Percentiles rank a stretch among this genome's conserved stretches.
phyloP scores from a whole-genome alignment of 176 grass and related monocot genomes.

The Elaeis guineensis region DNA sequence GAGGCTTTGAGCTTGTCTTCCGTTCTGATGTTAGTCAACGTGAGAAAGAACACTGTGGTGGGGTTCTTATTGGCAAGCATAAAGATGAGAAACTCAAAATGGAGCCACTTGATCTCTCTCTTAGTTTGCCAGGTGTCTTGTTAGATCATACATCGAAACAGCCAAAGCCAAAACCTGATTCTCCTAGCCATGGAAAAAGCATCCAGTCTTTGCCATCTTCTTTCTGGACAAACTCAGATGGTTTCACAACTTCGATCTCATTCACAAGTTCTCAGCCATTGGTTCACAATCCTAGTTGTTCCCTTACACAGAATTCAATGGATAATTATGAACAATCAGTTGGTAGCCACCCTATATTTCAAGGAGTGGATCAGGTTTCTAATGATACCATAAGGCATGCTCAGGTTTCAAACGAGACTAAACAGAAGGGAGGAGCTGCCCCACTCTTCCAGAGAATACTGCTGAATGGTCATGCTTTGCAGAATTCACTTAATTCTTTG shows the following conservation, averaged over 20 bases:
- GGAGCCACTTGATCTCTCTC: constrained; percentile 75
- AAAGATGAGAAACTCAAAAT: constrained; percentile 37
- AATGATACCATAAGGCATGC: constrained; percentile 39
- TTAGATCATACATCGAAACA: constrained; percentile 33
- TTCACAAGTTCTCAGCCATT: constrained; percentile 42
- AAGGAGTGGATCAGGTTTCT: constrained; percentile 38
- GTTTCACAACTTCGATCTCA: constrained; percentile 48
- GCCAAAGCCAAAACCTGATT: constrained; percentile 26
- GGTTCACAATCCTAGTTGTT: constrained; percentile 69
- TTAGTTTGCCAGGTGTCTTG: constrained; percentile 61
- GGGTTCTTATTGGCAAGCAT: constrained; percentile 20
- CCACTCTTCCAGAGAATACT: constrained; percentile 37
- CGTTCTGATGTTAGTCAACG: constrained; percentile 21
- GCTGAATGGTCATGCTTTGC: constrained; percentile 42
- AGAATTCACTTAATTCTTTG: constrained; percentile 32
- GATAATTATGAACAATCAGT: constrained; percentile 70
- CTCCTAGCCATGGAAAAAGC: constrained; percentile 23
- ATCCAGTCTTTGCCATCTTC: constrained; percentile 43
- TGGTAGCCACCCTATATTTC: constrained; percentile 60
- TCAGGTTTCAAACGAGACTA: constrained; percentile 40
- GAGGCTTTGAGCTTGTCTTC: constrained; percentile 51
- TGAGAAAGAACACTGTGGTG: constrained; percentile 22
- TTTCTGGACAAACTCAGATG: constrained; percentile 42
- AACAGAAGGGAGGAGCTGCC: constrained; percentile 27
- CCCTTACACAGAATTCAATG: constrained; percentile 54